These are phyloP conservation scores for carrot (Daucus carota) DNA, from an alignment of 129 eudicot genomes.

Conservation along the genomic window DH1_v3.0 NC_030383.2:21327001-21327500, in stretches of 20 bases:
- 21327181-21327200: no score
- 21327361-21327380: conserved; percentile 83
- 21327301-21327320: background rate
- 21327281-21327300: background rate
- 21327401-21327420: conserved; percentile 78
- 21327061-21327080: no score
- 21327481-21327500: conserved; percentile 74
- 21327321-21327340: background rate
- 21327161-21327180: no score
- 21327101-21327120: no score
- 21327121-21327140: no score
- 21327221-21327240: background rate
- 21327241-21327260: background rate
- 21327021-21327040: no score
- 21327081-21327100: no score
- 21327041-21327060: no score
- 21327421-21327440: conserved; percentile 64
- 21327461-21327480: conserved; percentile 89
- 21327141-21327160: no score
- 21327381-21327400: conserved; percentile 79
- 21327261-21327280: background rate
- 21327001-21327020: no score
- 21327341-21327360: background rate
- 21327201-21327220: no score
- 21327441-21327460: conserved; percentile 68